A percentile compares a stretch with the other conserved stretches of the same genome.
phyloP scores from a whole-genome alignment of 1,284 basidiomycete species.

The Peniophora sp. region DNA sequence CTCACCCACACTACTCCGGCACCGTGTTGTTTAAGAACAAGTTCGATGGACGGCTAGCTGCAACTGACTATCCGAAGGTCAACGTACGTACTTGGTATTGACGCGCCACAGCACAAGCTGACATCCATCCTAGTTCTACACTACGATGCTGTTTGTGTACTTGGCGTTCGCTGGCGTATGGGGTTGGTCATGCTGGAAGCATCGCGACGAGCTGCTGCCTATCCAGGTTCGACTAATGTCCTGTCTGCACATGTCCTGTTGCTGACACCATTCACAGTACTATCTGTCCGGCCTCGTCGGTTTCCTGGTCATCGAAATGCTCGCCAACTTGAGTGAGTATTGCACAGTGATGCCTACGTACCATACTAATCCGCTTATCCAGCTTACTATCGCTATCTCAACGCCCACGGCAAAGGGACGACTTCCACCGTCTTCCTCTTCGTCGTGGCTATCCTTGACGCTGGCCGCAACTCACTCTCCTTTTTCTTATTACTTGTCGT shows the following conservation, averaged over 20 bases:
- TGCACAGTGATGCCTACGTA: slow-evolving; percentile 1
- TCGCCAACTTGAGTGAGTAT: slow-evolving; percentile 72
- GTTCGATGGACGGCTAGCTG: slow-evolving; percentile 85
- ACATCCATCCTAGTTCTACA: slow-evolving; percentile 55
- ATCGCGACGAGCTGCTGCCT: slow-evolving; percentile 78
- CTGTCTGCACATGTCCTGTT: background rate
- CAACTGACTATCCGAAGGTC: slow-evolving; percentile 97
- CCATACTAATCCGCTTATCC: slow-evolving; percentile 1
- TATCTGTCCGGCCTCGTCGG: slow-evolving; percentile 90
- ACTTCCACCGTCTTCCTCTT: slow-evolving; percentile 79
- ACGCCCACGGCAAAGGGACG: slow-evolving; percentile 75
- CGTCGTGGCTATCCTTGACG: slow-evolving; percentile 87
- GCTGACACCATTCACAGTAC: slow-evolving; percentile 42
- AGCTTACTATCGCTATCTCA: slow-evolving; percentile 87
- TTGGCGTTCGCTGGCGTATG: slow-evolving; percentile 61
- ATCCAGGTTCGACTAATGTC: slow-evolving; percentile 64
- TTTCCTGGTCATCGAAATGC: slow-evolving; percentile 90
- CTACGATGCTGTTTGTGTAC: slow-evolving; percentile 77
- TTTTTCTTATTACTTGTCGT: slow-evolving; percentile 96
- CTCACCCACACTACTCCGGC: slow-evolving; percentile 80
- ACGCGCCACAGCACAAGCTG: background rate
- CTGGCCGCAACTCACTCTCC: slow-evolving; percentile 87
- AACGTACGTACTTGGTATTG: slow-evolving; percentile 48
- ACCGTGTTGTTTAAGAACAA: slow-evolving; percentile 82
- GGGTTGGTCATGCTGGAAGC: slow-evolving; percentile 80